A percentile compares a stretch with the other conserved stretches of the same genome.
These are phyloP conservation scores for Madurella fahalii DNA, from an alignment of 2,329 filamentous ascomycete genomes.

Conservation along the genomic window DNA sequence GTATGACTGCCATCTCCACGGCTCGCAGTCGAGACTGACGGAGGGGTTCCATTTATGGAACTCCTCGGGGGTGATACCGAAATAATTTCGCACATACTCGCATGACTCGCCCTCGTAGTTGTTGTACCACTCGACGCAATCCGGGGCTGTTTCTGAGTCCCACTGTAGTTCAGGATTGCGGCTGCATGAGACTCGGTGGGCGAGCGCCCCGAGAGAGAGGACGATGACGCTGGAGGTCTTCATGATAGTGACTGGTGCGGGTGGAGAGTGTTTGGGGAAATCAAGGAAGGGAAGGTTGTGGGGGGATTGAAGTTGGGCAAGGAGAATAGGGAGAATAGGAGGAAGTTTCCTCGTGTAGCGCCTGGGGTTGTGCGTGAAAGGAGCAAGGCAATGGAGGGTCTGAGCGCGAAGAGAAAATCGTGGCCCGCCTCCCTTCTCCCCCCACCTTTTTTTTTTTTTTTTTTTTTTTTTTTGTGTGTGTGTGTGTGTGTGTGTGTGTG, in stretches of 20 bases:
- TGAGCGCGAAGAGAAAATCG: too few species aligned
- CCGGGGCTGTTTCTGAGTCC: not conserved
- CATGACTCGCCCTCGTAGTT: not conserved
- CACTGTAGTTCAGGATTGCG: not conserved
- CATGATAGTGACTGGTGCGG: not conserved
- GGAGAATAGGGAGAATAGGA: too few species aligned
- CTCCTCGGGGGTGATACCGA: not conserved
- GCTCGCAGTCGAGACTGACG: conserved; percentile 22
- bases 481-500: too few species aligned
- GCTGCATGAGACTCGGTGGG: not conserved
- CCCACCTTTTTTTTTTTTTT: too few species aligned
- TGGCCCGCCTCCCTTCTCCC: too few species aligned
- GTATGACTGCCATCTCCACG: conserved; percentile 24
- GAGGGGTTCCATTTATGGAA: conserved; percentile 24
- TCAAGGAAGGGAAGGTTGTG: too few species aligned
- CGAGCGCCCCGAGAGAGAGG: not conserved
- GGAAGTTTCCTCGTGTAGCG: too few species aligned
- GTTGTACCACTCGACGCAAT: conserved; percentile 7
- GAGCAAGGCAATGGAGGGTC: too few species aligned
- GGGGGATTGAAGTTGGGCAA: too few species aligned
- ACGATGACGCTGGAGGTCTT: not conserved
- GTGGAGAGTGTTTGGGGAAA: not conserved
- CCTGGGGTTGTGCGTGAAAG: too few species aligned
- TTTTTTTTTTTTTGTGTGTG: too few species aligned
- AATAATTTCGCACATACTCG: not conserved